Evolutionary conservation across 2,329 filamentous ascomycete genomes (phyloP), one percentile per base, ranked within the genome.

Genomic region (Trichoderma afroharzianum): DNA sequence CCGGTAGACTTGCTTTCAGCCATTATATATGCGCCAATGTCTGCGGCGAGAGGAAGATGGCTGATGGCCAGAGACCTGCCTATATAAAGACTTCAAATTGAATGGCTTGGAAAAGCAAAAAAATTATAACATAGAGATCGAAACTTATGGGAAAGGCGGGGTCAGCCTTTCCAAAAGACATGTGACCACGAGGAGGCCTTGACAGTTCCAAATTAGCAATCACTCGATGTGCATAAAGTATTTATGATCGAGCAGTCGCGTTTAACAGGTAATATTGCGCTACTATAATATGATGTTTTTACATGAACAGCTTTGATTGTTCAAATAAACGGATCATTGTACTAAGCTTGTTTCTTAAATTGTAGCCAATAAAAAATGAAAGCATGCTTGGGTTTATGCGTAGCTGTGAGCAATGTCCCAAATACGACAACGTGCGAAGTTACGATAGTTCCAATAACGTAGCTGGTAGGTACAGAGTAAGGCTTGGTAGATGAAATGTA

Each of bases 291-390:
- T n/a, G 4, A 36, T 39, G 3, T 3, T 43, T 43, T 0, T n/a
- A n/a, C 3, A 43, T n/a, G 39, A 4, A 43, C 39, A n/a, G 7
- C 7, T 43, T 18, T 4, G n/a, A n/a, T 18, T n/a, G 1, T n/a
- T 43, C 15, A 43, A 43, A 9, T 43, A 8, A n/a, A 43, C 0
- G 9, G 15, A n/a, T 43, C 7, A n/a, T 43, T n/a, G 1, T 0
- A n/a, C 15, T n/a, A 3, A 1, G 0, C 7, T 43, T 43, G 39
- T 18, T 43, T 0, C 15, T 43, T 0, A 43, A 43, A 0, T 18
- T 43, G 15, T 3, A n/a, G 39, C 18, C 15, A 43, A 43, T n/a
- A 9, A n/a, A 43, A 1, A 18, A 36, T 8, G 1, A 36, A 2
- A 43, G 18, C n/a, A 43, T n/a, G 15, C 7, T 43, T 3, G 15